Conservation (phyloP, 2,329 filamentous ascomycete species). For the Pyrenophora seminiperda region DNA sequence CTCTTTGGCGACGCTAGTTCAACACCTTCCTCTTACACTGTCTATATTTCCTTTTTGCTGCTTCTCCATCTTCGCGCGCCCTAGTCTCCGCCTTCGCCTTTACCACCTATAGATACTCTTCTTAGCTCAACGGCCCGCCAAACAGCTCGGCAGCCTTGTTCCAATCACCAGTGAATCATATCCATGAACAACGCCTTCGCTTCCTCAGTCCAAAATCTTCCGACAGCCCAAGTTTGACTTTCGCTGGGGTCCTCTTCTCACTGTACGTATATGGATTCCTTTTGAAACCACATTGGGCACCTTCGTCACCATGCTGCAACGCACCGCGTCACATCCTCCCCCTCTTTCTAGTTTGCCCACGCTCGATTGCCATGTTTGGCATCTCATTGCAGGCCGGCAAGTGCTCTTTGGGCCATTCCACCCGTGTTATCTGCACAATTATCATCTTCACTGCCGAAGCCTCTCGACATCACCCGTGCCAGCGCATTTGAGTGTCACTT, state of each 20-base stretch:
- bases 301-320: conserved; percentile 38
- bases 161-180: conserved; percentile 1
- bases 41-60: conserved; percentile 25
- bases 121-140: conserved; percentile 18
- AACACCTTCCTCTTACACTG: conserved; percentile 8
- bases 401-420: conserved; percentile 8
- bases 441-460: conserved; percentile 14
- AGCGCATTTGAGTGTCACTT: conserved; percentile 26
- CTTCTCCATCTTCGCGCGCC: conserved; percentile 20
- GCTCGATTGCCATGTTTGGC: conserved; percentile 11
- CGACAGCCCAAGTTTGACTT: conserved; percentile 34
- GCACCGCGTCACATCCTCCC: conserved; percentile 37
- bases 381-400: conserved; percentile 9
- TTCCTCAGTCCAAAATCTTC: conserved; percentile 20
- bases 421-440: conserved; percentile 21
- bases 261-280: conserved; percentile 41
- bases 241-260: conserved; percentile 46
- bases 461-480: conserved; percentile 26
- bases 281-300: conserved; percentile 44
- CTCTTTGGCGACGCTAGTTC: conserved; percentile 25
- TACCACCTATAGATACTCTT: conserved; percentile 18
- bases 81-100: conserved; percentile 18
- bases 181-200: conserved; percentile 3
- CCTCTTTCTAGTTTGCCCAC: conserved; percentile 23
- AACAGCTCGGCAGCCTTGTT: conserved; percentile 4